Conservation (phyloP, 2,329 filamentous ascomycete genomes). For the Fusarium verrucosum region DNA sequence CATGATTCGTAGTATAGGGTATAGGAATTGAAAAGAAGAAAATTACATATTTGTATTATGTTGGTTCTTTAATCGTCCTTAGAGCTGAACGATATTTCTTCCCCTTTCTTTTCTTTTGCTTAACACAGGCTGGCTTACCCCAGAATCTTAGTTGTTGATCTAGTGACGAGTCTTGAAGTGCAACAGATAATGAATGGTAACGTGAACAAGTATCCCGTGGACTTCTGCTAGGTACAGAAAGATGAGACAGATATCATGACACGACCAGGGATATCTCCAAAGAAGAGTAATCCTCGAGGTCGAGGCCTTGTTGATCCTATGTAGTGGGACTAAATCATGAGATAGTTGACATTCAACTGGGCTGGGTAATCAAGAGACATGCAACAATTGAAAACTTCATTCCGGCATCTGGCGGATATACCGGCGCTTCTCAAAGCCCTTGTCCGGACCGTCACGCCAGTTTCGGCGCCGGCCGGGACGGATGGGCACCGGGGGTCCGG, state of each 20-base stretch:
- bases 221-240: neutral
- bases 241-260: neutral
- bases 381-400: neutral
- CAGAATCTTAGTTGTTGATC: conserved; percentile 3
- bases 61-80: neutral
- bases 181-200: neutral
- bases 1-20: conserved; percentile 10
- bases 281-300: neutral
- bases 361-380: no score
- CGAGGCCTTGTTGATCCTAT: neutral
- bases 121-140: neutral
- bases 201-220: neutral
- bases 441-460: conserved; percentile 14
- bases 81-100: neutral
- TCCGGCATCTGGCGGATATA: neutral
- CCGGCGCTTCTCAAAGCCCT: conserved; percentile 7
- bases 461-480: conserved; percentile 29
- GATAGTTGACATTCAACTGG: neutral
- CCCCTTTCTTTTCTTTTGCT: no score
- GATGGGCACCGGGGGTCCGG: conserved; percentile 1
- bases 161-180: neutral
- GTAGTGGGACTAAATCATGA: neutral
- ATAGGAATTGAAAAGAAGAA: conserved; percentile 18
- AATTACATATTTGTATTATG: neutral
- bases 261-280: neutral